Base-by-base conservation (phyloP, 2,329 filamentous ascomycete species). In the Parascedosporium putredinis region DNA sequence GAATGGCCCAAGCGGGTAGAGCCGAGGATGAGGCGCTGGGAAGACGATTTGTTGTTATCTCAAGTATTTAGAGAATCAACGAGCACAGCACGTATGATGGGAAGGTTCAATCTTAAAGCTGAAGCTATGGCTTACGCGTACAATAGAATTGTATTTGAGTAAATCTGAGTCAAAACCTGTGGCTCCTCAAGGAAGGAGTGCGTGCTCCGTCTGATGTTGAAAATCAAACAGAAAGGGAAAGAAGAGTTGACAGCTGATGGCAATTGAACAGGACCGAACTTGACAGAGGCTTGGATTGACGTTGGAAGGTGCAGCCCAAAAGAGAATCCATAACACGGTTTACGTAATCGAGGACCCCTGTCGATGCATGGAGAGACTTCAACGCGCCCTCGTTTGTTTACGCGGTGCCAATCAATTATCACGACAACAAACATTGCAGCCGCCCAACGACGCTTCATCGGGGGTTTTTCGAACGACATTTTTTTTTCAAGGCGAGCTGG, bases 311-410 rank as follows among this genome's bases (percentile, higher is more conserved):
- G 10, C 33, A n/a, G 6, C 33, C 14, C 7, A 16, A 36, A 16
- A 7, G 7, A n/a, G n/a, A n/a, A n/a, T 36, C 33, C 20, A 8
- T 36, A 36, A 42, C 38, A 42, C 20, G 18, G 38, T 24, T 47
- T 47, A 47, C 14, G 45, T 47, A 47, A 47, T 47, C 20, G 2
- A 22, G 8, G 5, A 42, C n/a, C 36, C 18, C 20, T 16, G 20
- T 42, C 36, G 36, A 10, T 42, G 38, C 38, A 12, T 22, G 6
- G 20, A 20, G 38, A 42, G 18, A 38, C 45, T 47, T 29, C 18
- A 36, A 47, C 45, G 45, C 45, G 45, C 45, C 31, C 45, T 36
- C 45, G 9, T 47, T 47, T 47, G 45, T 47, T 47, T 47, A 47
- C 45, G 45, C 31, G 45, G 34, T 23, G 18, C 31, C 31, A 23